Percentiles rank a stretch among this genome's conserved stretches.
Conservation (phyloP, 805 yeast genomes). For the Saturnispora serradocipensis region DNA sequence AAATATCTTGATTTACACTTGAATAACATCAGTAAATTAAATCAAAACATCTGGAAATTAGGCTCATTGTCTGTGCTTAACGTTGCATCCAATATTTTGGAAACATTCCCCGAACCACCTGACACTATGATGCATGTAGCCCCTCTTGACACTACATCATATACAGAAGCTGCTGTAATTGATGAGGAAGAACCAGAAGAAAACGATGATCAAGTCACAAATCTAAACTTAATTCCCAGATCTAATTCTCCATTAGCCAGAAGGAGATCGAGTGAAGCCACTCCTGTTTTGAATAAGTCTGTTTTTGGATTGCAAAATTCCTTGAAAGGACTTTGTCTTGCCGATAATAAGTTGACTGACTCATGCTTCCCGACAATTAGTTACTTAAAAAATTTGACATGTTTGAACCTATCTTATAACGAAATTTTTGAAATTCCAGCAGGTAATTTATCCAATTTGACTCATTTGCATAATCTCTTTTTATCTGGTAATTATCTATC, state of each 20-base stretch:
- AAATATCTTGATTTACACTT: conserved; percentile 71
- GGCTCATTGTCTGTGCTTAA: conserved; percentile 50
- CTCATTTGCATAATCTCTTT: conserved; percentile 52
- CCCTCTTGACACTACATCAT: conserved; percentile 5
- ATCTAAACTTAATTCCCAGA: not conserved
- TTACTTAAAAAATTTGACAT: conserved; percentile 44
- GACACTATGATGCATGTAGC: conserved; percentile 17
- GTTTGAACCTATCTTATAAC: conserved; percentile 75
- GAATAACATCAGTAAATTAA: conserved; percentile 66
- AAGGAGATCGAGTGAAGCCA: conserved; percentile 13
- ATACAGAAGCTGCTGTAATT: not conserved
- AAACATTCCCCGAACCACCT: conserved; percentile 47
- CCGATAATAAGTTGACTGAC: conserved; percentile 80
- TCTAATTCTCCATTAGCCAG: not conserved
- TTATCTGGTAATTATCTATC: conserved; percentile 77
- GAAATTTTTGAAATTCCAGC: conserved; percentile 73
- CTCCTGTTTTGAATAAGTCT: conserved; percentile 6
- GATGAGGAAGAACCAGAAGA: conserved; percentile 5
- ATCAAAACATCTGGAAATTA: conserved; percentile 59
- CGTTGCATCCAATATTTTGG: conserved; percentile 63
- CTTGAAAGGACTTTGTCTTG: conserved; percentile 50
- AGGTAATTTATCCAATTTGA: conserved; percentile 54
- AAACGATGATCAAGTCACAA: not conserved
- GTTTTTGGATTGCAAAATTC: conserved; percentile 16
- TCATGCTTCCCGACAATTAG: conserved; percentile 64